Base-by-base conservation (phyloP, 2,329 filamentous ascomycete species). In the Aspergillus calidoustus region DNA sequence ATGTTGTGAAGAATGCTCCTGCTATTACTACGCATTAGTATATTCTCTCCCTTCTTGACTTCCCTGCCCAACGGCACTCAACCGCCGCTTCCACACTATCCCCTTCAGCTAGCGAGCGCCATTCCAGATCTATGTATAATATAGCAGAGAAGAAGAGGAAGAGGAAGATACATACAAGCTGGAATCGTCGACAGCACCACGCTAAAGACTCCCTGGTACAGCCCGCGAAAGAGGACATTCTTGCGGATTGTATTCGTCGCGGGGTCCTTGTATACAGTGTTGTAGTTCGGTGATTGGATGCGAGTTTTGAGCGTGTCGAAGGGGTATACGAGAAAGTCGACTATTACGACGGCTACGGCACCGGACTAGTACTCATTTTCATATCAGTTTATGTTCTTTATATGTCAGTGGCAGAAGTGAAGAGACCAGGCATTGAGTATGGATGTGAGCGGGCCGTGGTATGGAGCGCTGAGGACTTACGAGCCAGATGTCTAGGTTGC, bases 281-380 rank as follows among this genome's bases (percentile, higher is more conserved):
- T 80, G 77, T 93, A 95, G 69, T 93, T 86, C 13, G 88, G 89
- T 57, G 89, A 92, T 74, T 96, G 93, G 52, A 92, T 84, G 9
- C 93, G 86, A 7, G 93, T 97, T 75, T 97, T 97, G 70, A 97
- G 82, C 0, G 93, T 97, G 74, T 97, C 93, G 17, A 97, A 82
- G 0, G 93, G 93, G 71, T 95, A 96, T 41, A 97, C 86, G 17
- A 96, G 82, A 53, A 96, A 81, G 75, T 97, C 92, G 60, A 97
- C 90, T 1, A 90, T 89, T 74, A 96, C 92, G 28, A 92, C 93
- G 65, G 93, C 93, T 57, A 91, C 84, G 57, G 92, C 92, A 59
- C 93, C 93, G 51, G 93, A 92, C 91, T 95, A 52, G 34, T 23
- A 28, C 25, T 28, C 25, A 28, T 28, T 7, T 7, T 15, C 11